These are phyloP conservation scores for Arabidopsis lyrata DNA, from an alignment of 441 rosid genomes.

Conservation along the genomic window DNA sequence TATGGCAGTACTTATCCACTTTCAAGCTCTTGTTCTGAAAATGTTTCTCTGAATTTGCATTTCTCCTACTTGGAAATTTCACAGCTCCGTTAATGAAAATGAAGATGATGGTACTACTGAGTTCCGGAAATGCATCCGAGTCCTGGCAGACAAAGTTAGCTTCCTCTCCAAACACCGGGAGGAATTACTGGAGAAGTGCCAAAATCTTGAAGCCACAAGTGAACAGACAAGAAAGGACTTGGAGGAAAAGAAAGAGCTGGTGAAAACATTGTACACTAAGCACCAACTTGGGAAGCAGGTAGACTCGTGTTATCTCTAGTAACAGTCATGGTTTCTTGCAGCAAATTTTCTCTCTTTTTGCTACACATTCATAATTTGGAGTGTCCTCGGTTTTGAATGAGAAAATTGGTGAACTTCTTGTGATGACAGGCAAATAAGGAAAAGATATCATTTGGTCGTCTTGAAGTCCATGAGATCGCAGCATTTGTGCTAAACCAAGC, in stretches of 20 bases:
- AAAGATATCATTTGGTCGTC: conserved; percentile 82
- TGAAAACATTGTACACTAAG: conserved; percentile 74
- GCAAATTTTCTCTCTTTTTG: not conserved
- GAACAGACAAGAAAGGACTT: conserved; percentile 82
- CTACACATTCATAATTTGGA: not conserved
- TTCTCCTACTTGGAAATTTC: conserved; percentile 40
- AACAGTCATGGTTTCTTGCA: conserved; percentile 20
- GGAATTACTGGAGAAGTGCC: conserved; percentile 81
- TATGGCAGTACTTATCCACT: conserved; percentile 9
- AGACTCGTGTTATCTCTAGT: conserved; percentile 32
- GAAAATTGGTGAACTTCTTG: conserved; percentile 32
- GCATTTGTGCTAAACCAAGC: conserved; percentile 85
- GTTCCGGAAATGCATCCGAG: conserved; percentile 74
- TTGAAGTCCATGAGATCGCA: conserved; percentile 93
- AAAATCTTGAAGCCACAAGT: conserved; percentile 70
- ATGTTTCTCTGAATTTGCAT: conserved; percentile 33
- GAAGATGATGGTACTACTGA: conserved; percentile 81
- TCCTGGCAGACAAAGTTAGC: conserved; percentile 81
- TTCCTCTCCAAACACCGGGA: conserved; percentile 77
- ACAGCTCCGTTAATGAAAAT: conserved; percentile 72
- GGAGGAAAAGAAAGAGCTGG: conserved; percentile 80
- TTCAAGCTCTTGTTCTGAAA: conserved; percentile 21
- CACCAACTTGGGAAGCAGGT: conserved; percentile 99
- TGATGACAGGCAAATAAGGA: conserved; percentile 86
- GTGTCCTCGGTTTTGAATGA: conserved; percentile 11